Evolutionary conservation across 228 moss, liverwort and hornwort species (phyloP).

Genomic region (Sphagnum magellanicum): DNA sequence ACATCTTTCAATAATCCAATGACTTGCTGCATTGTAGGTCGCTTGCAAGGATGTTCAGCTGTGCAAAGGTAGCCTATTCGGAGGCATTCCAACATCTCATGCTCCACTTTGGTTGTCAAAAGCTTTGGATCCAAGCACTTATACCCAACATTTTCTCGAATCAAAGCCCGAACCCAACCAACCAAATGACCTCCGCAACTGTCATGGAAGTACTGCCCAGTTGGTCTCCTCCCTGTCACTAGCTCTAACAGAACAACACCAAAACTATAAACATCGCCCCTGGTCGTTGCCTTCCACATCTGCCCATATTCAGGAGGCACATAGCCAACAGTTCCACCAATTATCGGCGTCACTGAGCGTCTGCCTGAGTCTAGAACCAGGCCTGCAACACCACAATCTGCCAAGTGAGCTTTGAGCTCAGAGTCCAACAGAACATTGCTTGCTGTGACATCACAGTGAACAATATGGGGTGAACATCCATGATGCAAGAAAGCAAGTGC

Average conservation of each 20-base stretch:
- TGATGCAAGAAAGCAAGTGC: conserved; percentile 78
- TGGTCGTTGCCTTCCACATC: conserved; percentile 61
- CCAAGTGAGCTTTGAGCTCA: conserved; percentile 46
- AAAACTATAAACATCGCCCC: conserved; percentile 85
- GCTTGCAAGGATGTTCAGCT: conserved; percentile 68
- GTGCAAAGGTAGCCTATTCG: conserved; percentile 83
- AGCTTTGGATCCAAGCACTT: conserved; percentile 70
- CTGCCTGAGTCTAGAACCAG: conserved; percentile 25
- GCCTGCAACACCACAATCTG: conserved; percentile 64
- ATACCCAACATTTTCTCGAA: conserved; percentile 50
- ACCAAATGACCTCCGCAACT: conserved; percentile 71
- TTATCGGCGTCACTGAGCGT: conserved; percentile 30
- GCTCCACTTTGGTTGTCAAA: conserved; percentile 35
- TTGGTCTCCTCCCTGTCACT: conserved; percentile 65
- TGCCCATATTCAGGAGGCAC: conserved; percentile 82
- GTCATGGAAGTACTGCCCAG: conserved; percentile 58
- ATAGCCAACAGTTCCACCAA: conserved; percentile 62
- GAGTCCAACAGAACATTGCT: conserved; percentile 72
- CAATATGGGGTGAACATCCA: conserved; percentile 56
- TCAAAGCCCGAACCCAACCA: conserved; percentile 65
- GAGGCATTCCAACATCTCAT: conserved; percentile 74
- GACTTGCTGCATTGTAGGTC: conserved; percentile 87
- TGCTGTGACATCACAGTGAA: conserved; percentile 69
- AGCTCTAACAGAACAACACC: conserved; percentile 78
- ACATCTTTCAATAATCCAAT: conserved; percentile 76